phyloP scores from a whole-genome alignment of 768 basidiomycete genomes.

The Russula earlei region DNA sequence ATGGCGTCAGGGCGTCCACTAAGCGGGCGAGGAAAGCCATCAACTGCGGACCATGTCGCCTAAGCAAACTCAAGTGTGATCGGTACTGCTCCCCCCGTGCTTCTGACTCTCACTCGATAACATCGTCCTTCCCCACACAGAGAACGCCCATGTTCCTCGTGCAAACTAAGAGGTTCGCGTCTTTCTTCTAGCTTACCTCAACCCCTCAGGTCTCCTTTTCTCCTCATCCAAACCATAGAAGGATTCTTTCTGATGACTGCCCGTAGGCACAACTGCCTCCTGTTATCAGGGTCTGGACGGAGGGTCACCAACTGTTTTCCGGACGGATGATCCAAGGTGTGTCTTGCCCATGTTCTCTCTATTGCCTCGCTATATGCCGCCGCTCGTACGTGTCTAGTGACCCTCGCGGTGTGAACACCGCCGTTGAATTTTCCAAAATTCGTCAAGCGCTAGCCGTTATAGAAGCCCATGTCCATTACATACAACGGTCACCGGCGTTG shows the following conservation, averaged over 20 bases:
- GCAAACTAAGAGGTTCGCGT: constrained; percentile 64
- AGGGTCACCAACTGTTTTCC: constrained; percentile 39
- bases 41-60: constrained; percentile 83
- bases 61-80: constrained; percentile 84
- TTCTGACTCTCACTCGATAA: background rate
- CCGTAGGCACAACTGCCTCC: constrained; percentile 62
- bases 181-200: background rate
- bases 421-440: constrained; percentile 56
- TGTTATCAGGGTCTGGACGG: constrained; percentile 72
- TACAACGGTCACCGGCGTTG: constrained; percentile 8
- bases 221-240: background rate
- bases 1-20: constrained; percentile 37
- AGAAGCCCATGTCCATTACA: constrained; percentile 45
- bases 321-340: constrained; percentile 44
- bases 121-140: constrained; percentile 30
- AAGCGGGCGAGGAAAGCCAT: constrained; percentile 83
- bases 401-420: constrained; percentile 44
- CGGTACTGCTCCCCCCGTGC: constrained; percentile 37
- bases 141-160: constrained; percentile 83
- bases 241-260: constrained; percentile 13
- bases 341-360: constrained; percentile 6
- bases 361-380: background rate
- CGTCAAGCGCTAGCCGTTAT: constrained; percentile 61
- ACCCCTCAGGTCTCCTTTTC: background rate
- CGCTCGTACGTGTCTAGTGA: constrained; percentile 7